Evolutionary conservation across 2,329 filamentous ascomycete species (phyloP).

Genomic region (Exserohilum rostratum): DNA sequence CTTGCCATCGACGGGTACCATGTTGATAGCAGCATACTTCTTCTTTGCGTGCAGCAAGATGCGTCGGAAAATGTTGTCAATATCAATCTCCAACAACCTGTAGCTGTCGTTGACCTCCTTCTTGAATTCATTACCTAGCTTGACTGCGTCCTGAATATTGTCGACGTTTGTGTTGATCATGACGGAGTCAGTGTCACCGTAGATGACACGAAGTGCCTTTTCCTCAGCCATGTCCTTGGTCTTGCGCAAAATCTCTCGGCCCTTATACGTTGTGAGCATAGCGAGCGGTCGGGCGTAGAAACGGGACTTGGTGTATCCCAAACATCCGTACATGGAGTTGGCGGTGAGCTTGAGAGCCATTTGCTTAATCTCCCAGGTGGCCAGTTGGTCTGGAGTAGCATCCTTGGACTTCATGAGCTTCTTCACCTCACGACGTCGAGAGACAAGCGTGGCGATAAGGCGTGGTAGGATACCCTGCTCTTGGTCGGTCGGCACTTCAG

Average conservation of each 20-base stretch:
- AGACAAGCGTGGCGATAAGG: conserved; percentile 90
- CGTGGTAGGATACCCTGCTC: conserved; percentile 84
- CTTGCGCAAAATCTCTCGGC: conserved; percentile 92
- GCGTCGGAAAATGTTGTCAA: conserved; percentile 94
- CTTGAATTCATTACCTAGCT: conserved; percentile 94
- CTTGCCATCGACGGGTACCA: conserved; percentile 86
- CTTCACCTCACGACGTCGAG: conserved; percentile 89
- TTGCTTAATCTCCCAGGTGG: conserved; percentile 98
- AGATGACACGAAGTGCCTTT: conserved; percentile 91
- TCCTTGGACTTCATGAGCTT: conserved; percentile 93
- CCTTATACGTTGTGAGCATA: conserved; percentile 95
- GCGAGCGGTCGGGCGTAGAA: conserved; percentile 96
- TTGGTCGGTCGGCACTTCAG: conserved; percentile 79
- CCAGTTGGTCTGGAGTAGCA: conserved; percentile 83
- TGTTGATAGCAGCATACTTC: conserved; percentile 97
- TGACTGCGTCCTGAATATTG: conserved; percentile 86
- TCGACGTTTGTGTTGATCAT: conserved; percentile 99
- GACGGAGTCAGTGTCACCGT: conserved; percentile 98
- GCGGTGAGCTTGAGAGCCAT: conserved; percentile 95
- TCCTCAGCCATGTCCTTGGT: conserved; percentile 96
- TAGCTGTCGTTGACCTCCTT: conserved; percentile 93
- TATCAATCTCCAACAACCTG: conserved; percentile 91
- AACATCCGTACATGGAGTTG: conserved; percentile 99
- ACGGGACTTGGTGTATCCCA: conserved; percentile 94
- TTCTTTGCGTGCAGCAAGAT: conserved; percentile 97